phyloP scores from a whole-genome alignment of 495 filamentous ascomycete species.

The Neurospora sp. region DNA sequence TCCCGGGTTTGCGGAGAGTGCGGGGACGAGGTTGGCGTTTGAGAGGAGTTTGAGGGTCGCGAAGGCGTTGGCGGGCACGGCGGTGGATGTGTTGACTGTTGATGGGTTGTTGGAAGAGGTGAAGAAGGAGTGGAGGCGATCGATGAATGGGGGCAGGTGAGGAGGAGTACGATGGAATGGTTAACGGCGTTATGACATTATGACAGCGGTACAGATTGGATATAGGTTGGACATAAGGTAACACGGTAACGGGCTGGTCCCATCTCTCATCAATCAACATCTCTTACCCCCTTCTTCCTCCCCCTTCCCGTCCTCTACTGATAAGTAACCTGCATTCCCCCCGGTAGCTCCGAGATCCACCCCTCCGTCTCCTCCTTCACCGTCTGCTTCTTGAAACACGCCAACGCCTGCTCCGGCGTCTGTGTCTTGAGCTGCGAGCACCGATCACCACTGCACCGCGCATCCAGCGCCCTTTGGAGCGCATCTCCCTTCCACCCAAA shows the following conservation, averaged over 20 bases:
- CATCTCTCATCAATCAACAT: not conserved
- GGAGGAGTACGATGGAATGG: not conserved
- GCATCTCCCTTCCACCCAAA: slow-evolving; percentile 44
- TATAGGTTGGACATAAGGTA: not conserved
- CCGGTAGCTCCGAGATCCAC: slow-evolving; percentile 14
- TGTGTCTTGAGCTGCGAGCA: slow-evolving; percentile 30
- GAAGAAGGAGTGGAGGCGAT: slow-evolving; percentile 19
- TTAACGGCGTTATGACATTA: not conserved
- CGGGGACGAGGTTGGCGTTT: slow-evolving; percentile 46
- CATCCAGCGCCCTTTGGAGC: slow-evolving; percentile 40
- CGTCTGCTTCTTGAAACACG: slow-evolving; percentile 23
- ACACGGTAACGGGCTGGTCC: not conserved
- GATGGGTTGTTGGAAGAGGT: slow-evolving; percentile 34
- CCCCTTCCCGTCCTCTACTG: not conserved
- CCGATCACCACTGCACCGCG: slow-evolving; percentile 29
- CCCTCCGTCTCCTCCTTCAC: slow-evolving; percentile 26
- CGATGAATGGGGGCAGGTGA: not conserved
- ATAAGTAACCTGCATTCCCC: slow-evolving; percentile 5
- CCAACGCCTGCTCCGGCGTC: slow-evolving; percentile 19
- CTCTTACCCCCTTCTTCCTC: not conserved
- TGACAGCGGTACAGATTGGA: not conserved
- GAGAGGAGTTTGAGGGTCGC: slow-evolving; percentile 41
- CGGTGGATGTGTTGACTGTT: slow-evolving; percentile 42
- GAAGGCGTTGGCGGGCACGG: slow-evolving; percentile 46
- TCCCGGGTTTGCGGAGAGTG: slow-evolving; percentile 47